Conservation (phyloP, 345 rosid genomes). For the Hibiscus syriacus region DNA sequence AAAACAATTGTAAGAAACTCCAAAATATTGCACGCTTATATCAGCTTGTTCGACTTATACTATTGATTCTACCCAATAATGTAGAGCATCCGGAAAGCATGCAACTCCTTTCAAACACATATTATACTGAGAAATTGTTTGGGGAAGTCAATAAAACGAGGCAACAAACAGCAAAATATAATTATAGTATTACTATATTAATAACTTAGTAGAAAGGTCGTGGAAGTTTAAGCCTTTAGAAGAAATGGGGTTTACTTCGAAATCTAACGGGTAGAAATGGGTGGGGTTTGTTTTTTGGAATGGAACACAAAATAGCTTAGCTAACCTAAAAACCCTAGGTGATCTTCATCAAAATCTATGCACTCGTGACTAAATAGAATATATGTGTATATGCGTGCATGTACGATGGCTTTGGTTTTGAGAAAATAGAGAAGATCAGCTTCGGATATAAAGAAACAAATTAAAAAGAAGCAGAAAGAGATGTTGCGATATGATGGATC, state of each 20-base stretch:
- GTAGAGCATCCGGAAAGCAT: background rate
- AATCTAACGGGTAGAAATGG: conserved; percentile 8
- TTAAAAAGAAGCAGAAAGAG: background rate
- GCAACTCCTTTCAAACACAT: background rate
- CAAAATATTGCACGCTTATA: too few species aligned
- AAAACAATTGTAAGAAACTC: too few species aligned
- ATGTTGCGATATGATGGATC: background rate
- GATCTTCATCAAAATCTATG: background rate
- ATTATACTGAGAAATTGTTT: background rate
- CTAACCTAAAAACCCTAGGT: conserved; percentile 18
- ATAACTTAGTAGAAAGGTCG: background rate
- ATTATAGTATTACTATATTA: background rate
- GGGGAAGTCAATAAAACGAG: conserved; percentile 6
- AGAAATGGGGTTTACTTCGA: too few species aligned
- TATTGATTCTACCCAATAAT: background rate
- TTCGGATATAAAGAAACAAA: background rate
- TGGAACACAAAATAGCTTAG: background rate
- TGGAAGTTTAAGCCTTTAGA: too few species aligned
- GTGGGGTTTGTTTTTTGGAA: background rate
- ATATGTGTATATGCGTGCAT: background rate
- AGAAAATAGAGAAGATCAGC: too few species aligned
- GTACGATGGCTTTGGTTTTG: background rate
- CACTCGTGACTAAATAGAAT: conserved; percentile 7
- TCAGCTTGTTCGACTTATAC: too few species aligned
- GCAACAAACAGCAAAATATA: background rate